Evolutionary conservation across 2,329 filamentous ascomycete genomes (phyloP).

Genomic region (Trichoderma sp.): DNA sequence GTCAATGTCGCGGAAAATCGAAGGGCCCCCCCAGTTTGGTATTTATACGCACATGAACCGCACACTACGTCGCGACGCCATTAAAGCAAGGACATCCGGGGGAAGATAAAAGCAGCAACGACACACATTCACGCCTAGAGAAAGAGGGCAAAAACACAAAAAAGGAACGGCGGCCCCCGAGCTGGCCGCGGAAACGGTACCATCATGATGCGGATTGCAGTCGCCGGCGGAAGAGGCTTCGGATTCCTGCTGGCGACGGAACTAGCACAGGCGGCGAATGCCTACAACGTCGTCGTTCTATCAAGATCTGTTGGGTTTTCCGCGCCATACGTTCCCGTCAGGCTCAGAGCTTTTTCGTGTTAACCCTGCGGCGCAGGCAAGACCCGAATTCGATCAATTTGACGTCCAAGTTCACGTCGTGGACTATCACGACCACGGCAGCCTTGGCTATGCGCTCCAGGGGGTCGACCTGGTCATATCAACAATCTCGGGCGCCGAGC

Average conservation of each 20-base stretch:
- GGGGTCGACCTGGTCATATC: slow-evolving; percentile 75
- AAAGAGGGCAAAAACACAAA: slow-evolving; percentile 16
- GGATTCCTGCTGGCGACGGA: slow-evolving; percentile 49
- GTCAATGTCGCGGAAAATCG: slow-evolving; percentile 27
- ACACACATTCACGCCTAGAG: slow-evolving; percentile 2
- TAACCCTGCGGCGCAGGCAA: slow-evolving; percentile 41
- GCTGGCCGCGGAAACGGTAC: slow-evolving; percentile 18
- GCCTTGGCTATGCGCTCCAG: slow-evolving; percentile 63
- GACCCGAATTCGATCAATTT: slow-evolving; percentile 52
- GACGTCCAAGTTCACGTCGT: slow-evolving; percentile 67
- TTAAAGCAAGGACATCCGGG: neutral
- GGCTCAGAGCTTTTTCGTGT: slow-evolving; percentile 19
- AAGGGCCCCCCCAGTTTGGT: slow-evolving; percentile 19
- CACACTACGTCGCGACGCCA: slow-evolving; percentile 16
- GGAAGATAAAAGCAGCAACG: neutral
- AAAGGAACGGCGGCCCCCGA: slow-evolving; percentile 15
- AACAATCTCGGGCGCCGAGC: slow-evolving; percentile 64
- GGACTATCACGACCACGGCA: slow-evolving; percentile 60
- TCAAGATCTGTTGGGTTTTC: slow-evolving; percentile 49
- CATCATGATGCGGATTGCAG: slow-evolving; percentile 48
- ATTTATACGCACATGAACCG: slow-evolving; percentile 23
- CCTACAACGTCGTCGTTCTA: slow-evolving; percentile 68
- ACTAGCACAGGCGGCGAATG: slow-evolving; percentile 56
- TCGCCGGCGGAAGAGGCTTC: slow-evolving; percentile 47
- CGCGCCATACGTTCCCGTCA: slow-evolving; percentile 11